Evolutionary conservation across 179 eudicot genomes (phyloP), one percentile per base, ranked within the genome.

Genomic region (Spergularia azorica): DNA sequence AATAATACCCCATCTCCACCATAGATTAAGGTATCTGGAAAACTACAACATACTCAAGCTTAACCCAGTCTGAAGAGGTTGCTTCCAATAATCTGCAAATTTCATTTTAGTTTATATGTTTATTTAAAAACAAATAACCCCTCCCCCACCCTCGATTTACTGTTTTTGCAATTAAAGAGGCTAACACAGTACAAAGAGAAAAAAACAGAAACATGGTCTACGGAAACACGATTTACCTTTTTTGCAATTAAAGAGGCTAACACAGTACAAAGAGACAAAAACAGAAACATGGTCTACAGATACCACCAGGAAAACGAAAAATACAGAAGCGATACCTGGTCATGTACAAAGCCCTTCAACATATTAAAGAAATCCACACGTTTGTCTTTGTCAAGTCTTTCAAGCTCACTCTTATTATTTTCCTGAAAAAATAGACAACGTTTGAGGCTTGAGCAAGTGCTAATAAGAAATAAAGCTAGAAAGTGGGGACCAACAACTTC

Each of bases 281-380:
- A 50, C 21, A 5, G 11, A 38, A 32, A 6, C 52, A 70, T 63
- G 16, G 63, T 36, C 39, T 36, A 36, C 39, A 3, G 39, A 36
- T 46, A 70, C 11, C 5, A 63, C 20, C 62, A 20, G 21, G 50
- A 71, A 48, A 18, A 66, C 20, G 36, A 41, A 64, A 57, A 67
- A 36, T 55, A 55, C 63, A 71, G 51, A 71, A 56, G 58, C 54
- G 69, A 15, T 89, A 95, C 99, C 98, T 95, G 99, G 87, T 84
- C 89, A 76, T 63, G 83, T 48, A 95, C 97, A 79, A 93, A 95
- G 50, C 97, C 98, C 81, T 94, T 91, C 90, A 95, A 71, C 99
- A 95, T 95, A 73, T 88, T 84, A 81, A 90, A 79, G 68, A 94
- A 92, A 76, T 95, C 90, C 14, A 69, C 77, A 64, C 72, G 87